Conservation (phyloP, 805 yeast species). For the Candida suzukii region DNA sequence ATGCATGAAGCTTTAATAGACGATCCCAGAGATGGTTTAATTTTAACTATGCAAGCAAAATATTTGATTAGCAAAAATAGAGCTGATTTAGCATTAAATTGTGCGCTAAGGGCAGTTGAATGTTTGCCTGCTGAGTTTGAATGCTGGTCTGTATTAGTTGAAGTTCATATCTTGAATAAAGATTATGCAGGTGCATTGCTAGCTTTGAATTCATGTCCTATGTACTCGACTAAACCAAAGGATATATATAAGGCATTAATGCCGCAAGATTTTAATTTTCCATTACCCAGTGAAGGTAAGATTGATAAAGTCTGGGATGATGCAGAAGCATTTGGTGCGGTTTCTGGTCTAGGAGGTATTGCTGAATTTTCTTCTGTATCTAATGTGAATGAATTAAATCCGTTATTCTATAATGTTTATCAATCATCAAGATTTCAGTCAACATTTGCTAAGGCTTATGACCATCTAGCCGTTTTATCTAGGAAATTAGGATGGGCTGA, state of each 20-base stretch:
- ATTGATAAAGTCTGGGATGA: slow-evolving; percentile 42
- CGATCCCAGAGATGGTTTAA: slow-evolving; percentile 48
- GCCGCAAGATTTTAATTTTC: slow-evolving; percentile 37
- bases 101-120: slow-evolving; percentile 55
- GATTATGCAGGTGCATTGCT: slow-evolving; percentile 56
- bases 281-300: slow-evolving; percentile 49
- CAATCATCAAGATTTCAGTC: slow-evolving; percentile 46
- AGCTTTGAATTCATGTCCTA: slow-evolving; percentile 70
- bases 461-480: slow-evolving; percentile 60
- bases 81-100: slow-evolving; percentile 47
- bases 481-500: slow-evolving; percentile 79
- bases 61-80: slow-evolving; percentile 50
- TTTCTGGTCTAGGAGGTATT: slow-evolving; percentile 27
- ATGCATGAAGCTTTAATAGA: slow-evolving; percentile 32
- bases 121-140: slow-evolving; percentile 72
- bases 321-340: slow-evolving; percentile 23
- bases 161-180: slow-evolving; percentile 48
- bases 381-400: slow-evolving; percentile 38
- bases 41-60: slow-evolving; percentile 56
- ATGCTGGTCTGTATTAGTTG: slow-evolving; percentile 61
- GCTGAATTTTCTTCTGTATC: slow-evolving; percentile 23
- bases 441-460: slow-evolving; percentile 56
- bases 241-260: slow-evolving; percentile 39
- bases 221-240: slow-evolving; percentile 41
- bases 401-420: slow-evolving; percentile 37